phyloP scores from a whole-genome alignment of 768 basidiomycete genomes.

The Cystofilobasidium bisporidii region DNA sequence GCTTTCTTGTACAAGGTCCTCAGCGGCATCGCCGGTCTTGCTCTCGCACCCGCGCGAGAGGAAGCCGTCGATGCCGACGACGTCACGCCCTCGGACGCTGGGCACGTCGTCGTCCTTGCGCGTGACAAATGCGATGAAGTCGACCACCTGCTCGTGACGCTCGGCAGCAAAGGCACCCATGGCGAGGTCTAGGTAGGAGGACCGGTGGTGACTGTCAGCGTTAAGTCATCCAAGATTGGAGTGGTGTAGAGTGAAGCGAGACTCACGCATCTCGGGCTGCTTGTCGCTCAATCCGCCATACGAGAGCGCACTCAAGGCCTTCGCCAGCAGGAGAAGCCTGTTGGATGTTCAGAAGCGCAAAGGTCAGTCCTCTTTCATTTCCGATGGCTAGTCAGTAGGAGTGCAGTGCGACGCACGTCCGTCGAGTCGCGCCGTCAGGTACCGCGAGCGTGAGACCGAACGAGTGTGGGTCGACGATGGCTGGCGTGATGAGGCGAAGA shows the following conservation, averaged over 20 bases:
- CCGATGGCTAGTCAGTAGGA: too few species aligned
- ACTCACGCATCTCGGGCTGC: constrained; percentile 17
- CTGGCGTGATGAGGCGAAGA: constrained; percentile 10
- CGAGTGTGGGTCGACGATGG: constrained; percentile 6
- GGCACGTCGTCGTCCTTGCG: not conserved
- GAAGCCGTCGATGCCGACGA: constrained; percentile 4
- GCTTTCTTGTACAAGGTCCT: not conserved
- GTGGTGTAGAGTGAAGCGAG: not conserved
- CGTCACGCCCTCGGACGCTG: not conserved
- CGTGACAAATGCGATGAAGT: constrained; percentile 17
- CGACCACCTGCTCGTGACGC: constrained; percentile 15
- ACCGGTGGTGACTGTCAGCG: too few species aligned
- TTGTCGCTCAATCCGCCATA: constrained; percentile 12
- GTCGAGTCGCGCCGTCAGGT: not conserved
- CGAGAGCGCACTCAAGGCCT: constrained; percentile 4
- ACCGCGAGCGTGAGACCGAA: constrained; percentile 2
- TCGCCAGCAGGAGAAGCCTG: not conserved
- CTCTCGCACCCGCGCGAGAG: not conserved
- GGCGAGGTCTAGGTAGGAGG: not conserved
- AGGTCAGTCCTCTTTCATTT: too few species aligned
- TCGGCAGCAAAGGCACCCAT: constrained; percentile 4
- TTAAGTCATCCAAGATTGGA: too few species aligned
- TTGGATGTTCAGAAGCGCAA: too few species aligned
- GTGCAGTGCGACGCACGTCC: constrained; percentile 13
- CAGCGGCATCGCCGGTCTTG: too few species aligned